Percentiles rank a stretch among this genome's conserved stretches.
Conservation (phyloP, 352 stramenopile species). For the Halophytophthora polymorphica region DNA sequence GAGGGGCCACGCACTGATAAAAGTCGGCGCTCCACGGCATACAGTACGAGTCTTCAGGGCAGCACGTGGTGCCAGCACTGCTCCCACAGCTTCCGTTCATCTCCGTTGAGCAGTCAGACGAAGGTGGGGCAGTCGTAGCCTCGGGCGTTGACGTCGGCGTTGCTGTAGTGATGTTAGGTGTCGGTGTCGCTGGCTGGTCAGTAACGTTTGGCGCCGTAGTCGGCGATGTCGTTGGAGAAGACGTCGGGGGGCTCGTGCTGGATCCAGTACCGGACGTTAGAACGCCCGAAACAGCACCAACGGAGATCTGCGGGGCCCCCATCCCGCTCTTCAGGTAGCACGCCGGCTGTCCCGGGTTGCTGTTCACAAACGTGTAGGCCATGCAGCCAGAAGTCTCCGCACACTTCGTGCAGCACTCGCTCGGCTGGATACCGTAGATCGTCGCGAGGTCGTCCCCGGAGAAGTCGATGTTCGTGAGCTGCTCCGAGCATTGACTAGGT, state of each 20-base stretch:
- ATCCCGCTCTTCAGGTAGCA: conserved; percentile 35
- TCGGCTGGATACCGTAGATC: conserved; percentile 25
- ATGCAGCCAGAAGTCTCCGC: conserved; percentile 14
- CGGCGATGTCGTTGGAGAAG: too few relatives aligned
- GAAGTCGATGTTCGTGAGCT: conserved; percentile 33
- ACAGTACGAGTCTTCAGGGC: conserved; percentile 49
- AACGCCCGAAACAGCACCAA: conserved; percentile 22
- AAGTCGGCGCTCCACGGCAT: conserved; percentile 61
- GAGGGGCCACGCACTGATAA: conserved; percentile 50
- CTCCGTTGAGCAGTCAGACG: too few relatives aligned
- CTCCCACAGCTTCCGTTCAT: conserved; percentile 19
- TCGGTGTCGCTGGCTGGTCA: too few relatives aligned
- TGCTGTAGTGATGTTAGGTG: too few relatives aligned
- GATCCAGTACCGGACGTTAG: too few relatives aligned
- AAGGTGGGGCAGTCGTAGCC: too few relatives aligned
- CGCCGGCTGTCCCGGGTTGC: conserved; percentile 21
- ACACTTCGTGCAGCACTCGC: conserved; percentile 22
- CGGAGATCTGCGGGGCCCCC: conserved; percentile 13
- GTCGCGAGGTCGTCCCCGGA: conserved; percentile 30
- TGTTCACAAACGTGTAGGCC: conserved; percentile 47
- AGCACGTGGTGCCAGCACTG: conserved; percentile 21
- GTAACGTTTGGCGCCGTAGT: too few relatives aligned
- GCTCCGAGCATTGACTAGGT: conserved; percentile 20
- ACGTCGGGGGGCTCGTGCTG: too few relatives aligned
- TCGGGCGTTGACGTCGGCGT: too few relatives aligned